Evolutionary conservation across 129 eudicot genomes (phyloP).

Genomic region (Flaveria bidentis): DNA sequence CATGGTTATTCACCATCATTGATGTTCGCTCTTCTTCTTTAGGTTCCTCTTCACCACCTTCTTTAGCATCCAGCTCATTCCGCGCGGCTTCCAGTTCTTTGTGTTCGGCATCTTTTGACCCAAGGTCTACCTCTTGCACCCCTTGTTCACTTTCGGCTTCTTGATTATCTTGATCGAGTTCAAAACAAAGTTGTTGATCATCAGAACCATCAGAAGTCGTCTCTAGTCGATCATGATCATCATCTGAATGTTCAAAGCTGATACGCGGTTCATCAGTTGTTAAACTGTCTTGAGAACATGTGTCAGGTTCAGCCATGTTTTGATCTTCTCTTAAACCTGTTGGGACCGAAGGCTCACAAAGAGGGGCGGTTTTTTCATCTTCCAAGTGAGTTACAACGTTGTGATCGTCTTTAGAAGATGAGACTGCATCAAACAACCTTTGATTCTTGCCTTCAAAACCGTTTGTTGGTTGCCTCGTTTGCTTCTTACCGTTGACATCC

Average conservation of each 20-base stretch:
- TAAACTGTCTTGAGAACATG: neutral
- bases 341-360: neutral
- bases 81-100: neutral
- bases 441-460: slow-evolving; percentile 20
- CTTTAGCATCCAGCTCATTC: neutral
- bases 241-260: neutral
- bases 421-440: neutral
- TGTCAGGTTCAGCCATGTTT: neutral
- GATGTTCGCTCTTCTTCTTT: slow-evolving; percentile 6
- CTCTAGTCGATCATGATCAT: slow-evolving; percentile 6
- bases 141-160: slow-evolving; percentile 10
- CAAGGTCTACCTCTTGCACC: neutral
- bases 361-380: neutral
- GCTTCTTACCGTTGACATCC: slow-evolving; percentile 29
- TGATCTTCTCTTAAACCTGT: neutral
- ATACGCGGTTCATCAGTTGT: slow-evolving; percentile 2
- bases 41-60: slow-evolving; percentile 19
- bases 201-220: neutral
- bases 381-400: neutral
- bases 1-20: slow-evolving; percentile 12
- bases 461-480: slow-evolving; percentile 11
- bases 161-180: slow-evolving; percentile 21
- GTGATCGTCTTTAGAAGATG: slow-evolving; percentile 9
- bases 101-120: neutral
- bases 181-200: neutral